Percentiles rank a stretch among this genome's conserved stretches.
Conservation (phyloP, 352 stramenopile genomes). For the Phytophthora litchii region DNA sequence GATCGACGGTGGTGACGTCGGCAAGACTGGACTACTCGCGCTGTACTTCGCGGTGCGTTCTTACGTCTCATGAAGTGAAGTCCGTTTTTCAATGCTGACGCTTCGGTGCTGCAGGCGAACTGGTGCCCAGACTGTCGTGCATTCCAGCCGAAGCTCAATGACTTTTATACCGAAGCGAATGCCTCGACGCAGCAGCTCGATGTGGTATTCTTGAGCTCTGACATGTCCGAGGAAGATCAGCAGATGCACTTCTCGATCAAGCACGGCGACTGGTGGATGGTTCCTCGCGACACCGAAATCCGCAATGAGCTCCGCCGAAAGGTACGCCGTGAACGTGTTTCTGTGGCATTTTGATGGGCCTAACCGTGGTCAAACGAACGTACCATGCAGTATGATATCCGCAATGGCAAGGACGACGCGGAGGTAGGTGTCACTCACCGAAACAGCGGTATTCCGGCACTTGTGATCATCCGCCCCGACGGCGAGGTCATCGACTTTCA, state of each 20-base stretch:
- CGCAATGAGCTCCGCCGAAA: conserved; percentile 77
- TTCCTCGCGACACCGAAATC: conserved; percentile 57
- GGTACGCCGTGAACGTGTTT: conserved; percentile 36
- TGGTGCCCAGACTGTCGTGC: conserved; percentile 81
- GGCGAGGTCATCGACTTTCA: conserved; percentile 66
- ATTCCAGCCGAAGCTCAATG: conserved; percentile 75
- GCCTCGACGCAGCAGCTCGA: conserved; percentile 49
- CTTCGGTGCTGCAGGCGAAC: conserved; percentile 52
- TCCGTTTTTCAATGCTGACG: not conserved
- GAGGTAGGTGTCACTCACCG: conserved; percentile 63
- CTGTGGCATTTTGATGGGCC: conserved; percentile 9
- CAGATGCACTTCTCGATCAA: conserved; percentile 65
- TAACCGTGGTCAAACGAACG: not conserved
- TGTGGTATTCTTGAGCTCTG: conserved; percentile 77
- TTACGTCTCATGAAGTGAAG: not conserved
- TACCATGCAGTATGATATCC: conserved; percentile 56
- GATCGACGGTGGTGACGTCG: conserved; percentile 40
- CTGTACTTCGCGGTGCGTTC: conserved; percentile 74
- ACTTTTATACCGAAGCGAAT: conserved; percentile 69
- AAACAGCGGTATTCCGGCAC: conserved; percentile 68
- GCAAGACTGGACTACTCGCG: conserved; percentile 45
- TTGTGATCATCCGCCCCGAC: conserved; percentile 60
- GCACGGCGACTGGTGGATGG: conserved; percentile 71
- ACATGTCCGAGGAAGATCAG: conserved; percentile 60
- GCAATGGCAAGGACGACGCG: conserved; percentile 67